A percentile compares a stretch with the other conserved stretches of the same genome.
Evolutionary conservation across 805 yeast genomes (phyloP).

Genomic region (Hemisphaericaspora nanyangensis): DNA sequence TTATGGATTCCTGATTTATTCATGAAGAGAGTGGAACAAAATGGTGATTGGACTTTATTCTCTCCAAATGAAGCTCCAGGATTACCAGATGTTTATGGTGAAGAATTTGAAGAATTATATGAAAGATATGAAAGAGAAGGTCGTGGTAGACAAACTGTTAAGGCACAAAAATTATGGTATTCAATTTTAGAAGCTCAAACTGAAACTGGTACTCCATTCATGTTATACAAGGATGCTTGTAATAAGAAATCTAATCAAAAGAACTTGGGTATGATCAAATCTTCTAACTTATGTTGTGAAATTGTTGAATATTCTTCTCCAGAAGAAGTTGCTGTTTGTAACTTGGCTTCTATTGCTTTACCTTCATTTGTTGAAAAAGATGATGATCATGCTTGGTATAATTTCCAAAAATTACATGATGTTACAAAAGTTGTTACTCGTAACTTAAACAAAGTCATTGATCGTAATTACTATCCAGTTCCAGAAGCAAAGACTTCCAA

Average conservation of each 20-base stretch:
- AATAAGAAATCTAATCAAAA: constrained; percentile 56
- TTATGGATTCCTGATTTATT: constrained; percentile 62
- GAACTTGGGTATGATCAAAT: constrained; percentile 57
- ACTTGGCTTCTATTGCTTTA: constrained; percentile 56
- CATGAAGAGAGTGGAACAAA: constrained; percentile 57
- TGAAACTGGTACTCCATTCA: constrained; percentile 63
- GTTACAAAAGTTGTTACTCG: constrained; percentile 52
- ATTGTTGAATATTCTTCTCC: constrained; percentile 58
- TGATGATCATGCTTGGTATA: constrained; percentile 42
- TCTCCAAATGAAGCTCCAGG: constrained; percentile 61
- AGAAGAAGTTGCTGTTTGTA: constrained; percentile 59
- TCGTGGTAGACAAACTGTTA: constrained; percentile 46
- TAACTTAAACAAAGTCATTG: constrained; percentile 55
- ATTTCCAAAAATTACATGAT: constrained; percentile 53
- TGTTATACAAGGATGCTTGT: constrained; percentile 63
- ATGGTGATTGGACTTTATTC: constrained; percentile 55
- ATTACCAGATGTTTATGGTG: constrained; percentile 51
- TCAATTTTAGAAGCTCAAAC: constrained; percentile 59
- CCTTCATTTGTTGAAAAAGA: constrained; percentile 52
- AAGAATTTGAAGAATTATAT: constrained; percentile 50
- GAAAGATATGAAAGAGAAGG: constrained; percentile 49
- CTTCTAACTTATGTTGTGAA: constrained; percentile 61
- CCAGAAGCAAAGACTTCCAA: constrained; percentile 51
- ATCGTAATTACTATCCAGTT: constrained; percentile 54
- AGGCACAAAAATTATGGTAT: constrained; percentile 61